Evolutionary conservation across 345 rosid species (phyloP).

Genomic region (Hibiscus syriacus): DNA sequence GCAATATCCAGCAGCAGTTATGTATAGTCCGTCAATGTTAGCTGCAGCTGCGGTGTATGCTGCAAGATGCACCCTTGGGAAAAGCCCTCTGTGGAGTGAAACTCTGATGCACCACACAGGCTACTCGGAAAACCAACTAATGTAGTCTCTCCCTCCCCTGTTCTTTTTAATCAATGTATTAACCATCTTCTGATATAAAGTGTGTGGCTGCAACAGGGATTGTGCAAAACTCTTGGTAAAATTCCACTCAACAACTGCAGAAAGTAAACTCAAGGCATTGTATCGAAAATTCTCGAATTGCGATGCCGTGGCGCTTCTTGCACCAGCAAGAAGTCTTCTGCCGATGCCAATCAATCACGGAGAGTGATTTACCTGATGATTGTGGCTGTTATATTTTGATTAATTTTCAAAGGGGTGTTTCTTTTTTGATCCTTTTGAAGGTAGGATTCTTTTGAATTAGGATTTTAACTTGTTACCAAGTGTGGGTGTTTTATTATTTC

Average conservation of each 20-base stretch:
- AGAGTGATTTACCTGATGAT: background rate
- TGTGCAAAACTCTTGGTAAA: conserved; percentile 58
- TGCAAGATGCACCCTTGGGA: conserved; percentile 60
- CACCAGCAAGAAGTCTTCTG: conserved; percentile 45
- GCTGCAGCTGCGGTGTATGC: conserved; percentile 93
- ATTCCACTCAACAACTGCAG: conserved; percentile 48
- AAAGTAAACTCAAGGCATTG: conserved; percentile 58
- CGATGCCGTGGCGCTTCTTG: conserved; percentile 50
- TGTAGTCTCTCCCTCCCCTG: conserved; percentile 21
- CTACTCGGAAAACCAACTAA: conserved; percentile 50
- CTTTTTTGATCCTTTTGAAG: background rate
- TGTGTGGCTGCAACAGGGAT: conserved; percentile 28
- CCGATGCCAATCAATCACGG: too few species aligned
- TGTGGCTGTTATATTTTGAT: background rate
- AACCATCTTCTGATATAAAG: background rate
- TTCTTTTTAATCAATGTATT: background rate
- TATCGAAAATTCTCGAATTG: conserved; percentile 55
- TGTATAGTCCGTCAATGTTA: conserved; percentile 52
- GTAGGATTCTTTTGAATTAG: background rate
- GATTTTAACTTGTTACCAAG: too few species aligned
- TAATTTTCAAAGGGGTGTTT: background rate
- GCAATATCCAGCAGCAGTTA: conserved; percentile 42
- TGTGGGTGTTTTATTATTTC: background rate
- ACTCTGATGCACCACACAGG: conserved; percentile 68
- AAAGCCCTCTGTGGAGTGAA: conserved; percentile 64